phyloP scores from a whole-genome alignment of 2,329 filamentous ascomycete genomes.

The Exophiala lecanii-corni region DNA sequence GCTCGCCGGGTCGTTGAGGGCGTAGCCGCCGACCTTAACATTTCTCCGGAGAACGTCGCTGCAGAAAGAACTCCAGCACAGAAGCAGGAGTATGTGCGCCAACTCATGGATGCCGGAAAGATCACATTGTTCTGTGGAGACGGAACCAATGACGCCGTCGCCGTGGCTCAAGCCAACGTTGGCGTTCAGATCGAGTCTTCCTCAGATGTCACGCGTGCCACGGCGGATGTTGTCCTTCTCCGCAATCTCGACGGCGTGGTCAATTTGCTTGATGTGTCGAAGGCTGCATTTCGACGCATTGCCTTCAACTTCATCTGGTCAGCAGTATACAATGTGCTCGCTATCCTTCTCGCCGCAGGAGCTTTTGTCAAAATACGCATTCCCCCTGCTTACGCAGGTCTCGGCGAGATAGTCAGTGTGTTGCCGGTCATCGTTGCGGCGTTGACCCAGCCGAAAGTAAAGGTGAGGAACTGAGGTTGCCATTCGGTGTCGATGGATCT shows the following conservation, averaged over 20 bases:
- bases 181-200: constrained; percentile 65
- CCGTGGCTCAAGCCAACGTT: constrained; percentile 65
- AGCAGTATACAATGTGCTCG: constrained; percentile 65
- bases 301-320: constrained; percentile 68
- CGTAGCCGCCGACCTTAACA: constrained; percentile 42
- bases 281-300: constrained; percentile 46
- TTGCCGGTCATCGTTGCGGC: constrained; percentile 56
- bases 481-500: not conserved
- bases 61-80: constrained; percentile 48
- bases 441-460: no score
- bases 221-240: constrained; percentile 67
- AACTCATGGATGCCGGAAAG: constrained; percentile 1
- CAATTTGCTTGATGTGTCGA: constrained; percentile 52
- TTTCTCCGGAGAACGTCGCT: constrained; percentile 38
- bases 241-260: constrained; percentile 53
- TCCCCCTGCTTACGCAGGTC: constrained; percentile 59
- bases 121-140: constrained; percentile 67
- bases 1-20: constrained; percentile 45
- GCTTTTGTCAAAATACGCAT: constrained; percentile 58
- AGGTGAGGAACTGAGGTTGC: constrained; percentile 5
- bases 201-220: constrained; percentile 58
- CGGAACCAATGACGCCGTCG: constrained; percentile 73
- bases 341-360: constrained; percentile 62
- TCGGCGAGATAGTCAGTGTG: constrained; percentile 71
- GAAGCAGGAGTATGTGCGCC: constrained; percentile 45